A percentile compares a stretch with the other conserved stretches of the same genome.
Evolutionary conservation across 495 filamentous ascomycete species (phyloP).

Genomic region (Xylaria venustula): DNA sequence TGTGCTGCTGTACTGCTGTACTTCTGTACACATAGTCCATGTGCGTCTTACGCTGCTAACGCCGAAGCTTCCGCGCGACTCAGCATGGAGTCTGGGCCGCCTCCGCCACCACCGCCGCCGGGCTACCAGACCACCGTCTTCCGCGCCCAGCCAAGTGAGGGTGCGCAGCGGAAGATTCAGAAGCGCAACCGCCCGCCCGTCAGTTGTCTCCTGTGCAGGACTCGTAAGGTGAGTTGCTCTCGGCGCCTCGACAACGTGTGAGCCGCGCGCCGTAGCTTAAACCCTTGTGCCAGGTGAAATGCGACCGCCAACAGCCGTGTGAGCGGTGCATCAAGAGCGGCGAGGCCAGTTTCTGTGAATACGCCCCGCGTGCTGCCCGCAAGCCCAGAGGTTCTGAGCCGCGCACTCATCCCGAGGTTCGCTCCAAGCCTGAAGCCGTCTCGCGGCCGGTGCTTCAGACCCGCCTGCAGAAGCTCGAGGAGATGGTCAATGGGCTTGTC

Average conservation of each 20-base stretch:
- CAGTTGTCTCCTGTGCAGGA: constrained; percentile 41
- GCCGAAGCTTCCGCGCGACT: constrained; percentile 13
- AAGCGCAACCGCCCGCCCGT: constrained; percentile 43
- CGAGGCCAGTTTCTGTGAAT: constrained; percentile 38
- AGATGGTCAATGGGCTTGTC: constrained; percentile 46
- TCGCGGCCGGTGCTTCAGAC: constrained; percentile 38
- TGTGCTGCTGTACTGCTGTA: not conserved
- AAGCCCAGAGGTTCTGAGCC: constrained; percentile 24
- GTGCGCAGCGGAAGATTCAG: constrained; percentile 28
- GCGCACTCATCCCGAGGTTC: constrained; percentile 24
- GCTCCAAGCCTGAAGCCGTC: constrained; percentile 24
- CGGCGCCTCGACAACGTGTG: not conserved
- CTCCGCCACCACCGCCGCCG: not conserved
- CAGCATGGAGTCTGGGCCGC: constrained; percentile 9
- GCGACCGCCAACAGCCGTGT: constrained; percentile 45
- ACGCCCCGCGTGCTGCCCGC: constrained; percentile 37
- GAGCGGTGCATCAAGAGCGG: constrained; percentile 44
- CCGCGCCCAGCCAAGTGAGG: constrained; percentile 32
- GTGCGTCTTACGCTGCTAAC: constrained; percentile 11
- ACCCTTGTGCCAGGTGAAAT: constrained; percentile 39
- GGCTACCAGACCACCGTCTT: constrained; percentile 35
- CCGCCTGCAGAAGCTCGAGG: constrained; percentile 48
- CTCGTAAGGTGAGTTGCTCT: constrained; percentile 35
- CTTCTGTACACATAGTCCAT: not conserved
- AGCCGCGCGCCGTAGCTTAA: constrained; percentile 10